phyloP scores from a whole-genome alignment of 1,284 basidiomycete genomes.

The Ustilago bromivora region DNA sequence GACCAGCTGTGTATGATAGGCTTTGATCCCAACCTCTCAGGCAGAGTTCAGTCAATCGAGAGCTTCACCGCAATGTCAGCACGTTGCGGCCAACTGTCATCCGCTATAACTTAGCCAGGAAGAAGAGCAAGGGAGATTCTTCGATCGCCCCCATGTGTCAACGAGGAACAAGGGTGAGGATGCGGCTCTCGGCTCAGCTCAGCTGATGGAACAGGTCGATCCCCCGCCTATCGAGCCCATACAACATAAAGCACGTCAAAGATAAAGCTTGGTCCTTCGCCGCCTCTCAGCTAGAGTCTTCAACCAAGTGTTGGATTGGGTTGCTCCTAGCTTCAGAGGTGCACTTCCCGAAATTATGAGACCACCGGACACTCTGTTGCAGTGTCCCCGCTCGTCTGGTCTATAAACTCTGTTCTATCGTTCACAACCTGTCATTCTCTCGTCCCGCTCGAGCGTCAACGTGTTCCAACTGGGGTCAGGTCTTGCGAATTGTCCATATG shows the following conservation, averaged over 20 bases:
- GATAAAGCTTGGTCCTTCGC: slow-evolving; percentile 14
- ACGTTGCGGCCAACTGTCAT: slow-evolving; percentile 20
- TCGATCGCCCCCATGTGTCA: background rate
- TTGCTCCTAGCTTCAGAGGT: background rate
- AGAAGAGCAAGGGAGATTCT: background rate
- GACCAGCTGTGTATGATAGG: background rate
- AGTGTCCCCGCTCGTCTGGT: background rate
- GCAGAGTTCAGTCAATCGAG: background rate
- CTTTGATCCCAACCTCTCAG: background rate
- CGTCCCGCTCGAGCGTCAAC: background rate
- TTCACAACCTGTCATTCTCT: background rate
- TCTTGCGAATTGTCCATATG: background rate
- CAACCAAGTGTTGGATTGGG: background rate
- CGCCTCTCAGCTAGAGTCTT: background rate
- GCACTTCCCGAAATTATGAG: slow-evolving; percentile 1
- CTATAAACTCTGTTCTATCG: background rate
- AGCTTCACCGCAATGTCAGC: slow-evolving; percentile 2
- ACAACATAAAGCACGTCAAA: background rate
- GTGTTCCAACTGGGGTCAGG: background rate
- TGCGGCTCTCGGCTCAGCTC: background rate
- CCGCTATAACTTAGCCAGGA: background rate
- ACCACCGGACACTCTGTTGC: background rate
- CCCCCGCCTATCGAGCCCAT: background rate
- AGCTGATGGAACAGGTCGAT: slow-evolving; percentile 15
- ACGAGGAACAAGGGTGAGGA: background rate